A percentile compares a stretch with the other conserved stretches of the same genome.
Evolutionary conservation across 139 green algal genomes (phyloP).

Genomic region (Mychonastes homosphaera): DNA sequence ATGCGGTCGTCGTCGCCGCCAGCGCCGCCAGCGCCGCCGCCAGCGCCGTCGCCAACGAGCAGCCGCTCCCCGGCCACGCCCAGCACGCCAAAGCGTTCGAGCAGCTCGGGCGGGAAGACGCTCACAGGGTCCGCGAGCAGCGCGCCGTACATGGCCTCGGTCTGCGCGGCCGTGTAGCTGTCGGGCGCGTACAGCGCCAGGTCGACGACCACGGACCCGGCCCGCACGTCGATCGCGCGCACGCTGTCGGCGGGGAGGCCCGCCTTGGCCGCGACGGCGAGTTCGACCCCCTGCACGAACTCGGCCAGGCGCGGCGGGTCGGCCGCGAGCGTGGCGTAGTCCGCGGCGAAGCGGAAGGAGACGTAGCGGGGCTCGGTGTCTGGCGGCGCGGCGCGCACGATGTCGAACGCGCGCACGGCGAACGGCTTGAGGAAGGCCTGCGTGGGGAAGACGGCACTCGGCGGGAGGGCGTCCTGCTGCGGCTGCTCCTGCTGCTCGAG

Average conservation of each 20-base stretch:
- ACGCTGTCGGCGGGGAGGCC: background rate
- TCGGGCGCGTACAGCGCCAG: background rate
- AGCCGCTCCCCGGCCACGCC: too few species aligned
- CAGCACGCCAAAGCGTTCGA: too few species aligned
- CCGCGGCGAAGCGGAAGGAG: background rate
- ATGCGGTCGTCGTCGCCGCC: too few species aligned
- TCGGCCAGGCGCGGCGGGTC: background rate
- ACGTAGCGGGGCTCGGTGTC: background rate
- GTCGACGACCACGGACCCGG: background rate
- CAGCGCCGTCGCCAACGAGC: too few species aligned
- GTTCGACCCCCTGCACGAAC: background rate
- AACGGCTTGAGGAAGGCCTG: too few species aligned
- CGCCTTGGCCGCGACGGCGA: background rate
- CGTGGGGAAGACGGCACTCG: too few species aligned
- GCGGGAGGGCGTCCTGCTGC: too few species aligned
- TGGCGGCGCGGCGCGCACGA: background rate
- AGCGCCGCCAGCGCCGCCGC: too few species aligned
- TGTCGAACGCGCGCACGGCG: too few species aligned
- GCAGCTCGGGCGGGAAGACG: too few species aligned
- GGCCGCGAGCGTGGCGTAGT: background rate
- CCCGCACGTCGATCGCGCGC: background rate
- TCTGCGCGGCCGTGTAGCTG: background rate
- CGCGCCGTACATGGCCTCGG: background rate
- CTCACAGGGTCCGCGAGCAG: too few species aligned
- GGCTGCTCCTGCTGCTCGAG: too few species aligned